Base-by-base conservation (phyloP, 2,329 filamentous ascomycete genomes). In the Chalaropsis ovoidea region DNA sequence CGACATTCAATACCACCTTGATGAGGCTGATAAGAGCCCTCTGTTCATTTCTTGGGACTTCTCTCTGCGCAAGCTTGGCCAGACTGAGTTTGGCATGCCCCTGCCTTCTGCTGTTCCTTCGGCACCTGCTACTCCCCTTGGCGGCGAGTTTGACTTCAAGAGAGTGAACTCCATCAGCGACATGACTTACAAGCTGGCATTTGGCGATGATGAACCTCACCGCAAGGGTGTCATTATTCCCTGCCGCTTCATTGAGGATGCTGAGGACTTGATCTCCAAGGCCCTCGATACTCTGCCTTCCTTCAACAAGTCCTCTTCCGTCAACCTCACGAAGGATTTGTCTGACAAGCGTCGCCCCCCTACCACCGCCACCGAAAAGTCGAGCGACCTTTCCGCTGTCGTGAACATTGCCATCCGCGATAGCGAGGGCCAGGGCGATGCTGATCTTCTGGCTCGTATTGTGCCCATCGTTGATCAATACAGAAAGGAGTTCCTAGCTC, bases 41-140 rank as follows among this genome's bases (percentile, higher is more conserved):
- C 85, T 87, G 10, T 96, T 89, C 72, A 80, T 97, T 49, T 90
- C 91, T 11, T 99, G 94, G 94, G 93, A 97, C 77, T 99, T 99
- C 75, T 82, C 90, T 66, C 86, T 99, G 67, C 86, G 92, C 74
- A 97, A 96, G 81, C 87, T 96, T 70, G 93, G 91, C 42, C 87
- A 95, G 74, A 86, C 89, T 15, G 94, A 97, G 74, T 95, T 93
- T 70, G 92, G 92, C 42, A 80, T 95, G 68, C 87, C 90, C 10
- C 75, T 92, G 15, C 84, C 86, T 73, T 91, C 90, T 1, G 87
- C 87, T 17, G 87, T 88, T 69, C 89, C 93, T 41, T 95, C 91
- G 10, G 88, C 89, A 3, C 90, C 91, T n/a, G 85, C 85, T 58
- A 93, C 89, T 1, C 89, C 89, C 15, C 66, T 49, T 52, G 82